Evolutionary conservation across 1,284 basidiomycete species (phyloP).

Genomic region (Tilletia horrida): DNA sequence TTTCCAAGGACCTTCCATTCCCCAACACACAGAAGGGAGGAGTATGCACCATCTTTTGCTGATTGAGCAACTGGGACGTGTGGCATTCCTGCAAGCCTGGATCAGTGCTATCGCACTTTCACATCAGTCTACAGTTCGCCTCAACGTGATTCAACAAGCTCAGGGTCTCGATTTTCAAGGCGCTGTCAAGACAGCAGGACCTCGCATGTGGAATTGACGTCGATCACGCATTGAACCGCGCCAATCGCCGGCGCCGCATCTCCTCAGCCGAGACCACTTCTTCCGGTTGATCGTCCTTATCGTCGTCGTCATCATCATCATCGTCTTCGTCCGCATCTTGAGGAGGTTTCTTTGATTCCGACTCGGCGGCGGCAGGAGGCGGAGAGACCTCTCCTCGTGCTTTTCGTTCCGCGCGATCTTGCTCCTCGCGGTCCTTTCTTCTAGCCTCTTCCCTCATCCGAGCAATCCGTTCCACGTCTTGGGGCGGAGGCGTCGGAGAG

Average conservation of each 20-base stretch:
- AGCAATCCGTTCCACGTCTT: constrained; percentile 11
- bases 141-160: too few species aligned
- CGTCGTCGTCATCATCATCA: constrained; percentile 1
- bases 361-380: not conserved
- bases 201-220: not conserved
- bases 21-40: too few species aligned
- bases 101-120: too few species aligned
- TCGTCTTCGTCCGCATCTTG: not conserved
- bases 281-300: not conserved
- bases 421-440: not conserved
- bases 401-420: not conserved
- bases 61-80: too few species aligned
- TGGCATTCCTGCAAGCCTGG: too few species aligned
- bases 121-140: too few species aligned
- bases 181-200: too few species aligned
- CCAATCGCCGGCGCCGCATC: constrained; percentile 11
- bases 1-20: too few species aligned
- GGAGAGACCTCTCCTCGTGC: constrained; percentile 1
- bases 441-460: constrained; percentile 11
- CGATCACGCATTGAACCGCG: constrained; percentile 16
- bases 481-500: not conserved
- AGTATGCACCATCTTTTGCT: too few species aligned
- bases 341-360: not conserved
- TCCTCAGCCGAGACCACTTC: constrained; percentile 4
- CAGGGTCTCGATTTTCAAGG: too few species aligned